Base-by-base conservation (phyloP, 2,329 filamentous ascomycete genomes). In the Clarireedia monteithiana region DNA sequence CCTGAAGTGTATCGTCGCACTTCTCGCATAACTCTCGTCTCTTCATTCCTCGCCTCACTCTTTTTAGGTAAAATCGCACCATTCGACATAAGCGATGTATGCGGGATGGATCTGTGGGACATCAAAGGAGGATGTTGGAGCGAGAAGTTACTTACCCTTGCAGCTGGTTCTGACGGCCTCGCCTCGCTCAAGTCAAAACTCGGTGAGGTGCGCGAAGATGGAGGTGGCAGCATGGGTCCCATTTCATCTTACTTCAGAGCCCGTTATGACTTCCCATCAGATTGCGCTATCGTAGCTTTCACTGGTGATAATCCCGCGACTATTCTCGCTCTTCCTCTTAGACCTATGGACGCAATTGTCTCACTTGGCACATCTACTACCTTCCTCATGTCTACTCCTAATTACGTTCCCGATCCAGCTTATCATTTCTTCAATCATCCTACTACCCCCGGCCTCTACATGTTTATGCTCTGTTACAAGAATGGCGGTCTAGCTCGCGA, bases 401-500 rank as follows among this genome's bases (percentile, higher is more conserved):
- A 82, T 65, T 97, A 96, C 78, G 86, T 86, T 70, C 90, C 94
- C 2, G 86, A 96, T 68, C 88, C 90, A 3, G 83, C 88, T 6
- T 96, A 96, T 68, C 94, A 99, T 75, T 96, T 97, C 78, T 95
- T 97, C 82, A 96, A 96, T 75, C 91, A 97, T 72, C 94, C 94
- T 1, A 94, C 91, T 46, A 95, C 90, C 0, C 76, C 85, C 0
- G 90, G 88, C 1, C 81, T 96, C 58, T 96, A 95, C 80, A 97
- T 99, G 94, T 97, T 99, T 74, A 99, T 99, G 94, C 83, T 99
- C 38, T 99, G 94, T 79, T 99, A 97, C 78, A 97, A 97, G 74
- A 99, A 99, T 73, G 94, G 94, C 63, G 91, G 91, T 2, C 83
- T 97, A 1, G 92, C 94, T 2, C 87, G 94, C 46, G 94, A 99